Base-by-base conservation (phyloP, 441 rosid species). In the Euphorbia celastroides region DNA sequence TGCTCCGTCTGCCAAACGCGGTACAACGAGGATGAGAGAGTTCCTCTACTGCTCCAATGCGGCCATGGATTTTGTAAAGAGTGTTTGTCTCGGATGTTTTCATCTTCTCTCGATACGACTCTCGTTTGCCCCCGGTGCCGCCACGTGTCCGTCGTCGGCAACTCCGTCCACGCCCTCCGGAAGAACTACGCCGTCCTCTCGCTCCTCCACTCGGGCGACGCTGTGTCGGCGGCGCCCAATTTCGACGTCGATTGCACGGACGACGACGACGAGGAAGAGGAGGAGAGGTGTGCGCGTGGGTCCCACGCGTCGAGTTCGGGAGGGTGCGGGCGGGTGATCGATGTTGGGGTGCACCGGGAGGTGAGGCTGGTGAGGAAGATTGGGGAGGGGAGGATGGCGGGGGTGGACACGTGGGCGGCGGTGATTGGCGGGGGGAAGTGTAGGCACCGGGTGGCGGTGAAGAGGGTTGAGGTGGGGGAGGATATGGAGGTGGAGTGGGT, bases 1-100 rank as follows among this genome's bases (percentile, higher is more conserved):
- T 94, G 99, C 73, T 92, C 96, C 16, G 96, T 94, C 32, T 94
- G 99, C 82, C 98, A 92, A 77, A 88, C 88, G 48, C 78, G 97
- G 78, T 94, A 94, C 80, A 88, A 92, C 81, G 98, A 91, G 76
- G 95, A 82, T 1, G 99, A 89, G 64, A 79, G 99, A 62, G 97
- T 87, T 68, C 99, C 99, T 7, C 70, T 92, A 1, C 72, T 94
- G 59, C 98, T 92, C 55, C 90, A 90, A 81, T 93, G 98, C 70
- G 98, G 98, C 3, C 98, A 90, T 25, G 97, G 97, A 13, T 93
- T 90, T 78, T 93, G 99, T 79, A 89, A 78, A 51, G 99, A 92
- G 61, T 94, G 99, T 64, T 75, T 92, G 22, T 92, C 98, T 0
- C 77, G 80, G 55, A 86, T 94, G 97, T 94, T 94, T 84, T 78